A percentile compares a stretch with the other conserved stretches of the same genome.
These are phyloP conservation scores for Hortaea werneckii DNA, from an alignment of 2,329 filamentous ascomycete genomes.

Conservation along the genomic window DNA sequence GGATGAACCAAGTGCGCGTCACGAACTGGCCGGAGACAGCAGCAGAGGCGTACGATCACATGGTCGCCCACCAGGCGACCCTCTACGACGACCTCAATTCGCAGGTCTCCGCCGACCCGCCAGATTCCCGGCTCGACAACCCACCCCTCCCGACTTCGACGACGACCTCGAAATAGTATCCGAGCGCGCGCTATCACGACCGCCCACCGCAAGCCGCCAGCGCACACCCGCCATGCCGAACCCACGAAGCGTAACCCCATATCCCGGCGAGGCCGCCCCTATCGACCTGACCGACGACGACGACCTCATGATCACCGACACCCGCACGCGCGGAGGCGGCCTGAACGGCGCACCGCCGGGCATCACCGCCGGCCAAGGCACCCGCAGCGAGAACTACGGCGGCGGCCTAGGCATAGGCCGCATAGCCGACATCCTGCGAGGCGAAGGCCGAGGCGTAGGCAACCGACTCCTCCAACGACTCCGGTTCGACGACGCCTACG, in stretches of 20 bases:
- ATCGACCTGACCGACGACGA: slow-evolving; percentile 28
- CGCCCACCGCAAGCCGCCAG: slow-evolving; percentile 8
- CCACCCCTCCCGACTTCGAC: not conserved
- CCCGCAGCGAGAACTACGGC: slow-evolving; percentile 7
- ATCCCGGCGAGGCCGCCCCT: slow-evolving; percentile 12
- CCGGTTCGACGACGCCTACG: not conserved
- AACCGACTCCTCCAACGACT: not conserved
- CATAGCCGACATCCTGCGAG: slow-evolving; percentile 6
- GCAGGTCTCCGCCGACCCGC: slow-evolving; percentile 4
- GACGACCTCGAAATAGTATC: slow-evolving; percentile 9
- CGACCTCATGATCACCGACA: slow-evolving; percentile 19
- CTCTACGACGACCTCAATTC: slow-evolving; percentile 2
- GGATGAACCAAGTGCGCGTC: not conserved
- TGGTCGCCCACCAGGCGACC: not conserved
- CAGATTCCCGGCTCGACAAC: not conserved
- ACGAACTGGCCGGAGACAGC: not conserved
- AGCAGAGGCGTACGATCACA: not conserved
- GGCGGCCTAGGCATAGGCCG: slow-evolving; percentile 1
- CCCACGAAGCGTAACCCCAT: slow-evolving; percentile 14
- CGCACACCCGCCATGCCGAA: slow-evolving; percentile 2
- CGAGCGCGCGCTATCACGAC: slow-evolving; percentile 9
- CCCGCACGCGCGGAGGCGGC: slow-evolving; percentile 9
- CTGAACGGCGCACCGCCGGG: slow-evolving; percentile 16
- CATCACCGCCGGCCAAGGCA: slow-evolving; percentile 14
- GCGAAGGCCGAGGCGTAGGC: not conserved